phyloP scores from a whole-genome alignment of 1,284 basidiomycete species.

The Pseudozyma thailandica region DNA sequence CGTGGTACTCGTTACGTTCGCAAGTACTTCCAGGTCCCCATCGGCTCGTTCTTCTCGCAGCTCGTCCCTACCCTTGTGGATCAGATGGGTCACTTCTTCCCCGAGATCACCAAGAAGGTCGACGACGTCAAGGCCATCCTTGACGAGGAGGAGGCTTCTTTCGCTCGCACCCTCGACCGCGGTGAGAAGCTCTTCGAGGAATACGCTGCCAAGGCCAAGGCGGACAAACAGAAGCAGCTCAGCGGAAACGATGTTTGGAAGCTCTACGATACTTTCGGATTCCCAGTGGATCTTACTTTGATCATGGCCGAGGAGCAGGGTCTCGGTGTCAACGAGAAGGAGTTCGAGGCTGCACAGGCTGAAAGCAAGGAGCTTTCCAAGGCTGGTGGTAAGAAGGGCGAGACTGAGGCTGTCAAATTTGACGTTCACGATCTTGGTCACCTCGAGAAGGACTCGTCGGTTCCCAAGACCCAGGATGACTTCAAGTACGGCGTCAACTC shows the following conservation, averaged over 20 bases:
- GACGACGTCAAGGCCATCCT: conserved; percentile 93
- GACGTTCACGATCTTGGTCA: conserved; percentile 94
- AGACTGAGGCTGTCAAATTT: conserved; percentile 77
- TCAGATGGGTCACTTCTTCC: conserved; percentile 89
- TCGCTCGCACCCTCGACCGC: conserved; percentile 93
- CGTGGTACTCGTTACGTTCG: conserved; percentile 92
- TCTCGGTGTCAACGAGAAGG: conserved; percentile 84
- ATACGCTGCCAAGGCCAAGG: conserved; percentile 79
- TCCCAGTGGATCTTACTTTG: conserved; percentile 94
- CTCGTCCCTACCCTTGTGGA: conserved; percentile 89
- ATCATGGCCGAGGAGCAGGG: conserved; percentile 97
- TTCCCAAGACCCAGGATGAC: conserved; percentile 94
- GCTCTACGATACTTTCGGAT: conserved; percentile 97
- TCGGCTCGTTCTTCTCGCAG: conserved; percentile 94
- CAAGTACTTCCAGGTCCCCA: conserved; percentile 93
- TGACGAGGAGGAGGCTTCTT: conserved; percentile 96
- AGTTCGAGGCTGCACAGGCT: conserved; percentile 89
- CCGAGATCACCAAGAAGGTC: conserved; percentile 86
- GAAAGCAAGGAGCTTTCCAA: conserved; percentile 92
- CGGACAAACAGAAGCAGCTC: conserved; percentile 77
- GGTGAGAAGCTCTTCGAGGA: conserved; percentile 96
- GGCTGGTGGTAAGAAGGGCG: conserved; percentile 76
- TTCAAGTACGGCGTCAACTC: conserved; percentile 82
- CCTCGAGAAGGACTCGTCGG: conserved; percentile 80
- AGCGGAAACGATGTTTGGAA: conserved; percentile 95